phyloP scores from a whole-genome alignment of 1,284 basidiomycete species.

The Omphalotus olearius region DNA sequence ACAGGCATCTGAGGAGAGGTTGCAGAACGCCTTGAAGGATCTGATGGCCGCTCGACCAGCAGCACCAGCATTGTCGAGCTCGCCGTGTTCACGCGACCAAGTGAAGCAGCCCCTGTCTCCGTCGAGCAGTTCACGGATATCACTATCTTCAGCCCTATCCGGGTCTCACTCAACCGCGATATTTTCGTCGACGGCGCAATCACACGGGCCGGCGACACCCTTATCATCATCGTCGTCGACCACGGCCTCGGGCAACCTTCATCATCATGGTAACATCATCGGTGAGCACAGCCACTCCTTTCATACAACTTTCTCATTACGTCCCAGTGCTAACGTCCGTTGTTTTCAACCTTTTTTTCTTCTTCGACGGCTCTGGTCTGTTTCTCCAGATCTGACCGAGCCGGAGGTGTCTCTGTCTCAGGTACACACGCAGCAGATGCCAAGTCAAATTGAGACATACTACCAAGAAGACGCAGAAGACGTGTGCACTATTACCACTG shows the following conservation, averaged over 20 bases:
- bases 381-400: slow-evolving; percentile 2
- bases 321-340: background rate
- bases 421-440: background rate
- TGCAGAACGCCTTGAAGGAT: slow-evolving; percentile 9
- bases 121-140: too few species aligned
- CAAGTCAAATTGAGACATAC: background rate
- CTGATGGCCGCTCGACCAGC: background rate
- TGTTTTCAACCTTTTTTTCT: background rate
- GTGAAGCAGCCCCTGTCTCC: too few species aligned
- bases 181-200: too few species aligned
- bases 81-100: too few species aligned
- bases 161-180: too few species aligned
- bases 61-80: background rate
- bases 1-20: slow-evolving; percentile 44
- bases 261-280: background rate
- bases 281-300: slow-evolving; percentile 12
- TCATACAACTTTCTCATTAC: background rate
- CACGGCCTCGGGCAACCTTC: too few species aligned
- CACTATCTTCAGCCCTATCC: too few species aligned
- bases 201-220: too few species aligned
- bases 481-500: background rate
- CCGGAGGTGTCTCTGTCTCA: background rate
- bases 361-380: too few species aligned
- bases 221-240: too few species aligned
- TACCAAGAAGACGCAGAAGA: background rate